Percentiles rank a stretch among this genome's conserved stretches.
Evolutionary conservation across 129 eudicot species (phyloP).

Genomic region (Oenanthe sinensis): DNA sequence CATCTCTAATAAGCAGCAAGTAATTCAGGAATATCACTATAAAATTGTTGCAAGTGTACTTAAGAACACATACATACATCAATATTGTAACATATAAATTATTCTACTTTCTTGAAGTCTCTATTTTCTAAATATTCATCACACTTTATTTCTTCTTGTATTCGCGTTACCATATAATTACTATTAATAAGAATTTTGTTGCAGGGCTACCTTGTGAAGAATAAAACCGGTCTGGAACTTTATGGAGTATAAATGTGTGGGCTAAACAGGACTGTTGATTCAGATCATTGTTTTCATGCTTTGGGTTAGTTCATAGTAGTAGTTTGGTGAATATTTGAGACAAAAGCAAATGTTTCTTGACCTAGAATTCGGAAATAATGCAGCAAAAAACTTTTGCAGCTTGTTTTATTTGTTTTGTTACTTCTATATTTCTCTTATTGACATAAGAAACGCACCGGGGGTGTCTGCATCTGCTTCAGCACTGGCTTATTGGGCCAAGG

Average conservation of each 20-base stretch:
- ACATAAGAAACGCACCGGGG: conserved; percentile 92
- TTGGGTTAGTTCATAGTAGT: conserved; percentile 49
- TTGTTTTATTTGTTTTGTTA: conserved; percentile 7
- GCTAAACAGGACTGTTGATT: conserved; percentile 21
- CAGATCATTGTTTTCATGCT: conserved; percentile 29
- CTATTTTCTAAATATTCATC: background rate
- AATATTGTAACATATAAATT: background rate
- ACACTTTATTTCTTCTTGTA: background rate
- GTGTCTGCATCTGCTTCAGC: conserved; percentile 46
- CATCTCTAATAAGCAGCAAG: background rate
- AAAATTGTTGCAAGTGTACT: background rate
- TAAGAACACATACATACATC: background rate
- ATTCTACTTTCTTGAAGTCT: background rate
- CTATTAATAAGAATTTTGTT: background rate
- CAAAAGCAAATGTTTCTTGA: conserved; percentile 20
- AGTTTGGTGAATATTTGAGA: conserved; percentile 27
- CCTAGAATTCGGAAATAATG: conserved; percentile 23
- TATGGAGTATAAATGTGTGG: conserved; percentile 6
- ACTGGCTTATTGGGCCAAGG: conserved; percentile 16
- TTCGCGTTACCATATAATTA: background rate
- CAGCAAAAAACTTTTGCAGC: conserved; percentile 13
- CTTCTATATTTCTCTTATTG: conserved; percentile 28
- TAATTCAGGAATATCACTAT: background rate
- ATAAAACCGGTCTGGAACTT: conserved; percentile 17
- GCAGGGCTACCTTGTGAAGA: conserved; percentile 22